Percentiles rank a stretch among this genome's conserved stretches.
These are phyloP conservation scores for Pseudoturritis turrita DNA, from an alignment of 345 rosid genomes.

Conservation along the genomic window DNA sequence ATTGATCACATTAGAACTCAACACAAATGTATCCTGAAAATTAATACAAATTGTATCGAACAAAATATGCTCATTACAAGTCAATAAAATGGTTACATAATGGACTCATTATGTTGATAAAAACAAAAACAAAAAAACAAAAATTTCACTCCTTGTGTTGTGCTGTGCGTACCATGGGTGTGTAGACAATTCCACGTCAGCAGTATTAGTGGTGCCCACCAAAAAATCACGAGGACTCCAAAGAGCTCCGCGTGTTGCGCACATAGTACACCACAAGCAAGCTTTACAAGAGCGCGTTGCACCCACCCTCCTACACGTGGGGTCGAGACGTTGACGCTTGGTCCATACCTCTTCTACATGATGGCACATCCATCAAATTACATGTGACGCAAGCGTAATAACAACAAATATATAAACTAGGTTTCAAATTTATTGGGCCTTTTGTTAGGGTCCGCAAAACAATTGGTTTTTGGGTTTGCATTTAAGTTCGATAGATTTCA, in stretches of 20 bases:
- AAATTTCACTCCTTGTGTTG: neutral
- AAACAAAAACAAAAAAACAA: too few relatives aligned
- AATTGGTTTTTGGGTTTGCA: neutral
- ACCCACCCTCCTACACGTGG: slow-evolving; percentile 19
- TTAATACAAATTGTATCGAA: too few relatives aligned
- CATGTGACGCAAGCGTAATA: neutral
- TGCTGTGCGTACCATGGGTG: neutral
- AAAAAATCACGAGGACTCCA: neutral
- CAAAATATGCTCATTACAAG: too few relatives aligned
- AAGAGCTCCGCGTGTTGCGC: slow-evolving; percentile 17
- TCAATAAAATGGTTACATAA: neutral
- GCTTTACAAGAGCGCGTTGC: slow-evolving; percentile 21
- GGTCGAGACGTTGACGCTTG: neutral
- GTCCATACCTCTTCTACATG: neutral
- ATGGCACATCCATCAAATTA: neutral
- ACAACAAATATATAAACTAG: neutral
- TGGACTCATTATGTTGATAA: neutral
- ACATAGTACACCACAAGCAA: slow-evolving; percentile 11
- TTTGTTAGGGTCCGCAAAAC: neutral
- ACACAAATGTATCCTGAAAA: too few relatives aligned
- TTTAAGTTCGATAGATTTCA: too few relatives aligned
- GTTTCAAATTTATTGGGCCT: neutral
- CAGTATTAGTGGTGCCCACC: neutral
- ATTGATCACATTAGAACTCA: too few relatives aligned
- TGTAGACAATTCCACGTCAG: slow-evolving; percentile 19